Conservation (phyloP, 106 monocot species). For the Amphibolis antarctica region DNA sequence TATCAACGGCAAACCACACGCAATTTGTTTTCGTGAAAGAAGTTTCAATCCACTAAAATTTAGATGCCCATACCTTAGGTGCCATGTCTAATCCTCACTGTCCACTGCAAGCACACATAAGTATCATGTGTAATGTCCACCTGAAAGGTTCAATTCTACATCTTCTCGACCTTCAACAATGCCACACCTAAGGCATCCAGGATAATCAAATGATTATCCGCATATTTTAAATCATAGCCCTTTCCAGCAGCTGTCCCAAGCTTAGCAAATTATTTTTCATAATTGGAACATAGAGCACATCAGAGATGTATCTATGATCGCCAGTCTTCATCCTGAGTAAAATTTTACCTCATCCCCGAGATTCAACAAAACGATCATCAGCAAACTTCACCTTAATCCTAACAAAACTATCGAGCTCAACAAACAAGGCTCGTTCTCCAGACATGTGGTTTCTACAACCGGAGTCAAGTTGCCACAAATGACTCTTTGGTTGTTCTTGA, state of each 20-base stretch:
- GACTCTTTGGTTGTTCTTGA: background rate
- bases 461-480: constrained; percentile 5
- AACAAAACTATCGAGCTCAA: background rate
- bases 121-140: too few relatives aligned
- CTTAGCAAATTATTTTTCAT: constrained; percentile 13
- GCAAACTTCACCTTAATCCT: constrained; percentile 4
- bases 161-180: background rate
- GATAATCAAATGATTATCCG: background rate
- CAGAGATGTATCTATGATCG: background rate
- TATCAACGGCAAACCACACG: background rate
- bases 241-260: constrained; percentile 9
- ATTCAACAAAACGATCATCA: constrained; percentile 2
- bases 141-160: background rate
- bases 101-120: background rate
- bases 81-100: background rate
- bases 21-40: background rate
- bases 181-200: background rate
- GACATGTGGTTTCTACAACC: constrained; percentile 12
- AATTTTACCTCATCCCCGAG: constrained; percentile 2
- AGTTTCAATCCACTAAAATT: constrained; percentile 8
- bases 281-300: background rate
- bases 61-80: constrained; percentile 4
- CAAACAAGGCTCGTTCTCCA: background rate
- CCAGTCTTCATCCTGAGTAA: background rate
- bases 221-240: background rate